Conservation (phyloP, 345 rosid species). For the Euphorbia peplus region DNA sequence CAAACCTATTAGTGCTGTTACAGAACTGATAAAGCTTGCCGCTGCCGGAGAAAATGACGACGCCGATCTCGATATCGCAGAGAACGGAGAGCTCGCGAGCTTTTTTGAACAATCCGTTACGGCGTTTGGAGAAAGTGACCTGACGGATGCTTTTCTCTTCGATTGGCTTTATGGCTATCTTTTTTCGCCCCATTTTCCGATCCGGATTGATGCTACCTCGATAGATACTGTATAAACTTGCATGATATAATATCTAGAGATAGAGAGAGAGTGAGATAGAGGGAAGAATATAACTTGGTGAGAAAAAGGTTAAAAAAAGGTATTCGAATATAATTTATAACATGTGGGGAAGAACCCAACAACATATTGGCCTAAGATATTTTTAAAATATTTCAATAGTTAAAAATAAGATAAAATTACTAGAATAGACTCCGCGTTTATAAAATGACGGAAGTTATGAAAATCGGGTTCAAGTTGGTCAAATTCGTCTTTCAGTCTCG, state of each 20-base stretch:
- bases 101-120: slow-evolving; percentile 63
- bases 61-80: slow-evolving; percentile 58
- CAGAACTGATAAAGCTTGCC: slow-evolving; percentile 50
- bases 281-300: neutral
- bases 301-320: neutral
- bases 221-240: neutral
- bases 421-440: too few relatives aligned
- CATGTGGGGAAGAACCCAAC: neutral
- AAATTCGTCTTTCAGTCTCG: too few relatives aligned
- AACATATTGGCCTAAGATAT: too few relatives aligned
- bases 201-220: neutral
- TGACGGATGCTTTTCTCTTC: slow-evolving; percentile 63
- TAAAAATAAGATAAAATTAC: too few relatives aligned
- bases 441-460: too few relatives aligned
- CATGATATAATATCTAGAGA: neutral
- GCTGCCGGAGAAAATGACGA: slow-evolving; percentile 52
- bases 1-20: slow-evolving; percentile 40
- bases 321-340: neutral
- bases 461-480: too few relatives aligned
- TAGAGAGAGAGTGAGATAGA: neutral
- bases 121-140: slow-evolving; percentile 64
- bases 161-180: slow-evolving; percentile 60
- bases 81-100: slow-evolving; percentile 66
- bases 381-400: too few relatives aligned
- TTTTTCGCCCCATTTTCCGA: slow-evolving; percentile 37